Evolutionary conservation across 2,329 filamentous ascomycete species (phyloP).

Genomic region (Magnaporthiopsis rhizophila): DNA sequence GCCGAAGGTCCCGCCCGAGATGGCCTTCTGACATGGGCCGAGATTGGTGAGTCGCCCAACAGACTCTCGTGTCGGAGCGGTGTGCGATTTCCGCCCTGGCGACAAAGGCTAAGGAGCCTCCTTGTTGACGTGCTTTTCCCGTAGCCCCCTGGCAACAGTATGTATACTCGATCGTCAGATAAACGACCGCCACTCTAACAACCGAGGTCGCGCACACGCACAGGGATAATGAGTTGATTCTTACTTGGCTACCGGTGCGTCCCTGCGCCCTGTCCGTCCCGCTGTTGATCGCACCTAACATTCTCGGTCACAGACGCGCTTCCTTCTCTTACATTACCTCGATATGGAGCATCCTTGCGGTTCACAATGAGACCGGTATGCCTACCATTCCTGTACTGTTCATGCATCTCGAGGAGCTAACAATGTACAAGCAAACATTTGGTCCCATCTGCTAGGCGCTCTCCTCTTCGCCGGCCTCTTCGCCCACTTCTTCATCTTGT

Average conservation of each 20-base stretch:
- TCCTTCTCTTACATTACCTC: constrained; percentile 5
- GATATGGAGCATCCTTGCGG: not conserved
- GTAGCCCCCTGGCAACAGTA: constrained; percentile 2
- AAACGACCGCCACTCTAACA: not conserved
- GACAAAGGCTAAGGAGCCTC: not conserved
- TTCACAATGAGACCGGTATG: constrained; percentile 4
- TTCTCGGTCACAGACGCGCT: not conserved
- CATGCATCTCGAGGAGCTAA: not conserved
- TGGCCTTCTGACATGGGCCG: not conserved
- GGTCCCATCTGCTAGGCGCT: constrained; percentile 21
- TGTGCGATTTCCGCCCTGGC: too few relatives aligned
- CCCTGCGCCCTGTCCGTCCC: too few relatives aligned
- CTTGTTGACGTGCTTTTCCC: not conserved
- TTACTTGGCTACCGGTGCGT: constrained; percentile 4
- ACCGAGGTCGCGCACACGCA: not conserved
- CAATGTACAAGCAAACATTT: constrained; percentile 17
- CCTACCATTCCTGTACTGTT: not conserved
- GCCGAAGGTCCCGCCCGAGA: not conserved
- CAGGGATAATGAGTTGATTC: constrained; percentile 7
- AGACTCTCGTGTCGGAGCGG: too few relatives aligned
- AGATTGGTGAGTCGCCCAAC: not conserved
- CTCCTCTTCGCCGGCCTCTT: constrained; percentile 15
- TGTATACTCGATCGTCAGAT: not conserved
- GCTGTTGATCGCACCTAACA: not conserved
- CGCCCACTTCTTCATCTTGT: constrained; percentile 11